Evolutionary conservation across 345 rosid genomes (phyloP), one percentile per base, ranked within the genome.

Genomic region (Mercurialis annua): DNA sequence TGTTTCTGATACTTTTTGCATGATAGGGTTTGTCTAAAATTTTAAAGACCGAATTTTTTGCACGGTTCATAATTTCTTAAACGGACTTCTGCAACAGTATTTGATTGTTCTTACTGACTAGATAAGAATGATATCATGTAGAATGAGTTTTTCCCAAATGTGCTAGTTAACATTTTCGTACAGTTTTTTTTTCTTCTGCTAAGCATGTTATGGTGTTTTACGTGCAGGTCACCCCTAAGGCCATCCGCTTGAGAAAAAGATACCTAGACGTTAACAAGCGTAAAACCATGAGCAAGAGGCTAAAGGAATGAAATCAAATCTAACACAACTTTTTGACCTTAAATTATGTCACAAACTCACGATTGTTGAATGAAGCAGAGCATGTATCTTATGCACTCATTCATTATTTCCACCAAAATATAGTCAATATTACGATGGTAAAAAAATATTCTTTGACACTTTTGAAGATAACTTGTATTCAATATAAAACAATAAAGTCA

Each of bases 191-290:
- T 1, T 2, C 8, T 2, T n/a, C 9, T 11, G 18, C n/a, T 6
- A 23, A 4, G 34, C 27, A 20, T 38, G 59, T 26, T 66, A 55
- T 31, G 16, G 15, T 27, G 18, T 40, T 59, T 16, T 53, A 7
- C 17, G 31, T 71, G 82, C 79, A 91, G 99, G 99, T 94, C 38
- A 91, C 99, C 6, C 98, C 99, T 0, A 94, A 94, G 82, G 79
- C 83, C 14, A 89, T 94, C 67, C 78, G 99, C 52, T 66, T 94
- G 50, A 86, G 98, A 76, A 94, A 94, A 81, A 84, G 83, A 79
- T 86, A 84, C 79, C 73, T 91, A 61, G 99, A 94, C 8, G 99
- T 91, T 44, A 94, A 81, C 85, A 91, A 91, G 79, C 92, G 97
- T 47, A 91, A 94, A 83, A 51, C 88, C 69, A 85, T 78, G 89